Conservation (phyloP, 352 stramenopile species). For the Pythium sukuiense region DNA sequence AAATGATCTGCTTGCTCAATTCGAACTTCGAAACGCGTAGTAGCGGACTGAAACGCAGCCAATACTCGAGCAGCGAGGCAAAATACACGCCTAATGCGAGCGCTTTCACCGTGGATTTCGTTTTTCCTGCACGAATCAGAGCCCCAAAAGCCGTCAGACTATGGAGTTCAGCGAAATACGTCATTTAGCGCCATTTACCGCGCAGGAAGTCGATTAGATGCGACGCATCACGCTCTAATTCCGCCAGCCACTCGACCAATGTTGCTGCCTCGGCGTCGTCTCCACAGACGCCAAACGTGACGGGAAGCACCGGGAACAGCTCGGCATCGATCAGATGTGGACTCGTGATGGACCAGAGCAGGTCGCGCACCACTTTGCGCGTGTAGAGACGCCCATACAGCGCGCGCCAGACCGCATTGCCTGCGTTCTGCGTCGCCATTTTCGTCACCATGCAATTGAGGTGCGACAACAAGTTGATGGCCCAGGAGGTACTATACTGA, state of each 20-base stretch:
- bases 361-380: constrained; percentile 65
- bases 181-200: constrained; percentile 28
- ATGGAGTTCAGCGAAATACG: not conserved
- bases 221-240: constrained; percentile 40
- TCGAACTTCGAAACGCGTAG: constrained; percentile 46
- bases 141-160: not conserved
- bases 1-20: constrained; percentile 65
- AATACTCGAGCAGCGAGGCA: constrained; percentile 68
- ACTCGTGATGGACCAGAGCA: constrained; percentile 63
- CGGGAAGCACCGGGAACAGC: constrained; percentile 48
- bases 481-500: not conserved
- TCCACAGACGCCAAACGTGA: constrained; percentile 30
- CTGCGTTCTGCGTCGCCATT: not conserved
- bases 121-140: constrained; percentile 34
- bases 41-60: constrained; percentile 53
- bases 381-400: constrained; percentile 24
- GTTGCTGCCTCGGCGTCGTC: constrained; percentile 14
- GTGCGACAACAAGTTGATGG: not conserved
- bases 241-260: constrained; percentile 50
- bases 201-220: constrained; percentile 53
- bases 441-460: not conserved
- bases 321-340: constrained; percentile 50
- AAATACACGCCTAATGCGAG: constrained; percentile 75
- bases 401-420: constrained; percentile 6
- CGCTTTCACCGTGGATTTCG: constrained; percentile 29